Conservation (phyloP, 805 yeast genomes). For the Ogataea trehalophila region DNA sequence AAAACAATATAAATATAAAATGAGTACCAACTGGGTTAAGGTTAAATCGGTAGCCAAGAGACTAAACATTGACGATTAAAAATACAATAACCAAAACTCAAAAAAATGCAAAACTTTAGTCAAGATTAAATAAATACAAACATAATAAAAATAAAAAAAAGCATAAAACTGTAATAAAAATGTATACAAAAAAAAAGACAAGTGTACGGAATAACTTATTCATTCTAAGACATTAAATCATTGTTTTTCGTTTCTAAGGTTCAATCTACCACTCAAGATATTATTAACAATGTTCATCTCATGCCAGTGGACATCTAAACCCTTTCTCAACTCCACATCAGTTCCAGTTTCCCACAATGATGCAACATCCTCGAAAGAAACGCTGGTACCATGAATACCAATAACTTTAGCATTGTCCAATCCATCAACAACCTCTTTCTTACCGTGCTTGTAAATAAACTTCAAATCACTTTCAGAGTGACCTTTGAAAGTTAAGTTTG, state of each 20-base stretch:
- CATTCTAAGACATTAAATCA: slow-evolving; percentile 1
- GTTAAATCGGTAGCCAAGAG: too few species aligned
- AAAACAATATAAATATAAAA: too few species aligned
- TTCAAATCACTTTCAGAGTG: slow-evolving; percentile 37
- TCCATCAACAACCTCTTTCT: slow-evolving; percentile 31
- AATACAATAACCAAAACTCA: too few species aligned
- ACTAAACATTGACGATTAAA: too few species aligned
- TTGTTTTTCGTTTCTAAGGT: slow-evolving; percentile 37
- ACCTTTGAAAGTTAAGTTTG: slow-evolving; percentile 17
- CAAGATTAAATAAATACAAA: too few species aligned
- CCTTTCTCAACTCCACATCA: slow-evolving; percentile 58
- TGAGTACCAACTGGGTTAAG: too few species aligned
- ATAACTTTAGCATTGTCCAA: slow-evolving; percentile 56
- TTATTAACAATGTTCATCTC: slow-evolving; percentile 54
- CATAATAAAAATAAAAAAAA: too few species aligned
- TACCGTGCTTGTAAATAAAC: slow-evolving; percentile 46
- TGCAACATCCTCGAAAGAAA: slow-evolving; percentile 53
- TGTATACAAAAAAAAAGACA: too few species aligned
- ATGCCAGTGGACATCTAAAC: slow-evolving; percentile 65
- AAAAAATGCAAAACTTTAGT: too few species aligned
- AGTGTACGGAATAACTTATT: too few species aligned
- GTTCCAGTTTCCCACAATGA: slow-evolving; percentile 58
- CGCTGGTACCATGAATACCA: slow-evolving; percentile 64
- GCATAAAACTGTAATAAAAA: too few species aligned
- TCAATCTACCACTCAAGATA: slow-evolving; percentile 66